These are phyloP conservation scores for Ceratobasidium sp. DNA, from an alignment of 1,284 basidiomycete species.

Conservation along the genomic window DNA sequence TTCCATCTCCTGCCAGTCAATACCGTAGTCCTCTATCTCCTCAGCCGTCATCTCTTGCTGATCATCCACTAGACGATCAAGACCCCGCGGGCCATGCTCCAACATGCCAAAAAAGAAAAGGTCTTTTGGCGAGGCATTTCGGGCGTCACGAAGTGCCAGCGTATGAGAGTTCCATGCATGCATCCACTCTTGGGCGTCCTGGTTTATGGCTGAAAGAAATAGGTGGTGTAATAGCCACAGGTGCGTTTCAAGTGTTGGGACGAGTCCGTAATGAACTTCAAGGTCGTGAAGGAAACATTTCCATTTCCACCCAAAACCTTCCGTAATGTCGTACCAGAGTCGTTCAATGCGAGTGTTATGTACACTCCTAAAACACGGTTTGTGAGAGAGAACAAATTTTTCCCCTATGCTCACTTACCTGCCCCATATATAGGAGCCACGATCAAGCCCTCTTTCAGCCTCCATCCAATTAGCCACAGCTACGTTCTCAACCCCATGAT, in stretches of 20 bases:
- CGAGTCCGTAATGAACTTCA: slow-evolving; percentile 52
- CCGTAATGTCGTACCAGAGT: slow-evolving; percentile 62
- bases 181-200: slow-evolving; percentile 32
- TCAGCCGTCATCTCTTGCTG: neutral
- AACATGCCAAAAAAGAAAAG: neutral
- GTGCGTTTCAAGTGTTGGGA: slow-evolving; percentile 42
- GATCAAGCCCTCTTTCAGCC: slow-evolving; percentile 49
- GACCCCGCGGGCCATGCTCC: neutral
- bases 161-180: slow-evolving; percentile 48
- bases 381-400: slow-evolving; percentile 43
- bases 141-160: neutral
- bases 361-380: slow-evolving; percentile 53
- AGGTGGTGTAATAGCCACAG: slow-evolving; percentile 50
- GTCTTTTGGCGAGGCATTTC: neutral
- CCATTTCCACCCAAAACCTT: slow-evolving; percentile 54
- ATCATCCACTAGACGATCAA: neutral
- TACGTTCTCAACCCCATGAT: slow-evolving; percentile 48
- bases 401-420: slow-evolving; percentile 52
- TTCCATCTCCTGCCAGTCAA: neutral
- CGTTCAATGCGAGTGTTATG: slow-evolving; percentile 63
- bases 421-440: slow-evolving; percentile 60
- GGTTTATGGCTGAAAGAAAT: slow-evolving; percentile 45
- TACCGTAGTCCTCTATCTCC: neutral
- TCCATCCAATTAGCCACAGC: slow-evolving; percentile 57
- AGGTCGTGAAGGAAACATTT: slow-evolving; percentile 56